These are phyloP conservation scores for Colletotrichum horii DNA, from an alignment of 2,329 filamentous ascomycete species.

Conservation along the genomic window DNA sequence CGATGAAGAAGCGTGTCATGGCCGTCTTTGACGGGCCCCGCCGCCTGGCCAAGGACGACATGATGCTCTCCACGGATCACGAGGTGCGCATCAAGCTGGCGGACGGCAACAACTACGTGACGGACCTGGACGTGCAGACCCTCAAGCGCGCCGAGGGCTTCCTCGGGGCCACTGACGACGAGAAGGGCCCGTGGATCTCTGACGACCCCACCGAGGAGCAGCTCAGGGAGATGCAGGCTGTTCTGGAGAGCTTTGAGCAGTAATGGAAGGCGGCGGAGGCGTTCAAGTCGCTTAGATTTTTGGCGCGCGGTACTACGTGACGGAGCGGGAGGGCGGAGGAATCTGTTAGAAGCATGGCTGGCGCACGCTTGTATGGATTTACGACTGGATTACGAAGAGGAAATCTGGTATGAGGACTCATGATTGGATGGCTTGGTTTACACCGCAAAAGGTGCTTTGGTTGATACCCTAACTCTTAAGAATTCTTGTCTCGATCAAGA, in stretches of 20 bases:
- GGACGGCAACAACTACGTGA: constrained; percentile 81
- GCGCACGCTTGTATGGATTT: background rate
- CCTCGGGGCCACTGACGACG: constrained; percentile 78
- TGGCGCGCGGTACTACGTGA: background rate
- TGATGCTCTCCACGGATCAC: constrained; percentile 96
- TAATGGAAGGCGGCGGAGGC: background rate
- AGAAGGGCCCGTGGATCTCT: constrained; percentile 84
- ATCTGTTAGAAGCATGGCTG: background rate
- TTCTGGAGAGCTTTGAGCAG: constrained; percentile 34
- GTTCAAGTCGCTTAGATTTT: background rate
- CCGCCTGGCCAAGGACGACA: constrained; percentile 94
- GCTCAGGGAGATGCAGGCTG: constrained; percentile 63
- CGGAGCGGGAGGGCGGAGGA: background rate
- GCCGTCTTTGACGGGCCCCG: constrained; percentile 89
- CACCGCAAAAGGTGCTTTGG: constrained; percentile 4
- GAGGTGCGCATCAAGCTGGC: constrained; percentile 87
- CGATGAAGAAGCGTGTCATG: constrained; percentile 96
- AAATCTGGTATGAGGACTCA: background rate
- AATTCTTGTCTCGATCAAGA: background rate
- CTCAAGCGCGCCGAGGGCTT: constrained; percentile 87
- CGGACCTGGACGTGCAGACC: constrained; percentile 91
- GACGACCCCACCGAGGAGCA: constrained; percentile 72
- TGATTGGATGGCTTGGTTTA: background rate
- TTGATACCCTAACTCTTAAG: constrained; percentile 18
- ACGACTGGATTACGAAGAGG: constrained; percentile 1